Evolutionary conservation across 257 asterid species (phyloP).

Genomic region (Nicotiana sylvestris): DNA sequence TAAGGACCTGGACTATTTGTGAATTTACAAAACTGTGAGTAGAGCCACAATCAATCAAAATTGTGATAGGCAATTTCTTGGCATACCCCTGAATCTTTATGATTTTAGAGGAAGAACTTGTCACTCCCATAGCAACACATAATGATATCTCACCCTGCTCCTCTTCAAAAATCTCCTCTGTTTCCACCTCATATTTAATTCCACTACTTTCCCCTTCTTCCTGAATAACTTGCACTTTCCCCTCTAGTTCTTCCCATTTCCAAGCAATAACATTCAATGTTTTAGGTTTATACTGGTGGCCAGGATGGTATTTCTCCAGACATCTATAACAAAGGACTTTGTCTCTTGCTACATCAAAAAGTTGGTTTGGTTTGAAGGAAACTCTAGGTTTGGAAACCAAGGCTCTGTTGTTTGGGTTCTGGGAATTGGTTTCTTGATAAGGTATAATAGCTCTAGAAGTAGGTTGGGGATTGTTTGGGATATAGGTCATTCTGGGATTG

Average conservation of each 20-base stretch:
- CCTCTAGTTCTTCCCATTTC: neutral
- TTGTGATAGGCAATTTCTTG: neutral
- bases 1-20: neutral
- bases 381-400: neutral
- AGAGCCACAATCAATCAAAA: neutral
- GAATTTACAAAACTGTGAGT: neutral
- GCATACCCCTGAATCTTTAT: neutral
- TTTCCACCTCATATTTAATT: no score
- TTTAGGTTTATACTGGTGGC: no score
- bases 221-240: no score
- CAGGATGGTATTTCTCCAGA: no score
- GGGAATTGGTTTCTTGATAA: no score
- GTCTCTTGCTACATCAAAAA: no score
- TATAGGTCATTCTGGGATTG: neutral
- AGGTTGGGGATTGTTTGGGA: no score
- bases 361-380: neutral
- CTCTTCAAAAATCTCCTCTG: neutral
- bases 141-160: neutral
- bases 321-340: no score
- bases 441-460: no score
- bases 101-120: neutral
- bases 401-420: neutral
- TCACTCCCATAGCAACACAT: neutral
- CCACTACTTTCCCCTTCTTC: neutral
- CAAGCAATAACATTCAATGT: neutral